Evolutionary conservation across 2,329 filamentous ascomycete species (phyloP).

Genomic region (Talaromyces sp.): DNA sequence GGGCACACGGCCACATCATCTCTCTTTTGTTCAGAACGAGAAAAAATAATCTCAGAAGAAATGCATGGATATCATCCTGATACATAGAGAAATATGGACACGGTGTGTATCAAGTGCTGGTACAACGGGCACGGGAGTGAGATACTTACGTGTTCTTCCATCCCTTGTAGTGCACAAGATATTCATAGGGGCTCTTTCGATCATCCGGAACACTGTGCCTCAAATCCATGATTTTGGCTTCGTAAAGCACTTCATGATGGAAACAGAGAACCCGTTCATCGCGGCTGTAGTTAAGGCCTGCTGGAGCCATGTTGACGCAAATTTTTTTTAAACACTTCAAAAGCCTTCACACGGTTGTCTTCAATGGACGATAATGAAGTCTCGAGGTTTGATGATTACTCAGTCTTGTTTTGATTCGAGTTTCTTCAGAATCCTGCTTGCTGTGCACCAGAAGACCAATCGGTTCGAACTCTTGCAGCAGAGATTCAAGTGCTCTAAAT

Average conservation of each 20-base stretch:
- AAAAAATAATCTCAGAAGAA: background rate
- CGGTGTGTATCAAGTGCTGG: background rate
- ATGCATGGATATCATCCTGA: background rate
- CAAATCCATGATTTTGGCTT: slow-evolving; percentile 88
- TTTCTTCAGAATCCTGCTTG: background rate
- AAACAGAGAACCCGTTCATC: slow-evolving; percentile 96
- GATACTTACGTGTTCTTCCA: slow-evolving; percentile 88
- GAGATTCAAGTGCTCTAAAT: background rate
- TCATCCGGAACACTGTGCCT: slow-evolving; percentile 56
- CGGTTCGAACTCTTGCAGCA: background rate
- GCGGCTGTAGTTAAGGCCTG: slow-evolving; percentile 53
- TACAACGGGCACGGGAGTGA: background rate
- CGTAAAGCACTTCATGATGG: slow-evolving; percentile 93
- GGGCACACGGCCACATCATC: background rate
- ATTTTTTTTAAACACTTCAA: background rate
- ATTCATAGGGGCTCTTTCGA: slow-evolving; percentile 71
- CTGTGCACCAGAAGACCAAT: background rate
- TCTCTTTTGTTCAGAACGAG: background rate
- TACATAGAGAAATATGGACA: background rate
- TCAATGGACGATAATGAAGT: background rate
- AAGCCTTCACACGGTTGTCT: background rate
- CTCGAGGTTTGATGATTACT: background rate
- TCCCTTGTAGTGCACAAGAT: slow-evolving; percentile 96
- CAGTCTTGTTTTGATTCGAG: background rate
- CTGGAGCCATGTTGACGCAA: slow-evolving; percentile 55